Base-by-base conservation (phyloP, 2,329 filamentous ascomycete genomes). In the Pseudophaeomoniella oleicola region DNA sequence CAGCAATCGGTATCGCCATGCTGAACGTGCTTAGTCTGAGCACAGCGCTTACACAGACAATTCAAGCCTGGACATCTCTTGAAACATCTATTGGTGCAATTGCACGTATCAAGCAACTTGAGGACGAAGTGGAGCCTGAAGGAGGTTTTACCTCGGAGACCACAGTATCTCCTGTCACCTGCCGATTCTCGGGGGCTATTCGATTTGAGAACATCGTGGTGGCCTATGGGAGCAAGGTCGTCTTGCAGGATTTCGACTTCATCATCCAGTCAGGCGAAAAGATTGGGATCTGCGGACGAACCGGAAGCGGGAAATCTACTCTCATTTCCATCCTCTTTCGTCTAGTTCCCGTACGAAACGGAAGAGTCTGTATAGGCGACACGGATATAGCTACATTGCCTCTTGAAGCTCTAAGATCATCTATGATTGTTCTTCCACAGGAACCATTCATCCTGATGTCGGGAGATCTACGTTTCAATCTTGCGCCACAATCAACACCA, bases 11-110 rank as follows among this genome's bases (percentile, higher is more conserved):
- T 39, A 58, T 73, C 5, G 67, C 67, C 0, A 50, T 75, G 11
- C 50, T 71, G 14, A 70, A 70, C 37, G 59, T 72, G 19, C 63
- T 74, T 16, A 52, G 60, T 15, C 70, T 75, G 49, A 71, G 64
- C 31, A 58, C 65, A 31, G 30, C 17, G 5, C 30, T 32, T 5
- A 14, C 10, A 10, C 17, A 32, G 2, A 32, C 42, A 2, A 45
- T 50, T 16, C 37, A 43, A 14, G 42, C 35, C 3, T 51, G 48
- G 48, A 50, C 47, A 3, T 15, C 36, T 16, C 30, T 48, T 14
- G 47, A 51, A 22, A 47, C 44, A 1, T 49, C 46, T 1, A 45
- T 49, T 10, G 48, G 48, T 1, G 47, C 48, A 10, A 39, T 50
- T 5, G 36, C 46, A 4, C 40, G 48, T 6, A 33, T 49, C 2